Base-by-base conservation (phyloP, 2,329 filamentous ascomycete genomes). In the Xylaria sp. region DNA sequence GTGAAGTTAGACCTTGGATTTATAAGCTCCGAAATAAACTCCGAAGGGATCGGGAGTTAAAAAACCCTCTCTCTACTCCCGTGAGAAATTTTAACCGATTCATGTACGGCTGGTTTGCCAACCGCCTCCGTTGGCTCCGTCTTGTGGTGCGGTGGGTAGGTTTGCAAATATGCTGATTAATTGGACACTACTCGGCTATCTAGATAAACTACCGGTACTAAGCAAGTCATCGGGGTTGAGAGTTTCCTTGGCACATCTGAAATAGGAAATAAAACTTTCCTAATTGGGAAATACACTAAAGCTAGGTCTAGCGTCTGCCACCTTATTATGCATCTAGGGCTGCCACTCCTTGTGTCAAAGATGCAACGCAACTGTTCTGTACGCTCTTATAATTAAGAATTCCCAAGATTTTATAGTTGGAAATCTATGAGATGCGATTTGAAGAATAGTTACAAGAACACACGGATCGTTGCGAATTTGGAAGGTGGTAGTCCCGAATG, bases 101-200 rank as follows among this genome's bases (percentile, higher is more conserved):
- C 6, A 17, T 28, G 23, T 49, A 28, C 6, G 23, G 46, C 20
- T 5, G 46, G 23, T 49, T 26, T 2, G 6, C 13, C 13, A 15
- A 53, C 49, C 26, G 13, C 49, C 15, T 51, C 48, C 15, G 26
- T 31, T 31, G 26, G 26, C 26, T 26, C 48, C 6, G 48, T 53
- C 2, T 10, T 53, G 26, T n/a, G 6, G 11, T 7, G 15, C 26
- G 48, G 26, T 31, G 49, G 23, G 49, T 51, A 28, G 10, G 15
- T 28, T 51, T 51, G 26, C 46, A 15, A n/a, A 33, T 53, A 33
- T 38, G 51, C 51, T 56, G 51, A 56, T 56, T 56, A 53, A 56
- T 56, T 36, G 33, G 17, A 26, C 49, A 5, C 13, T 20, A 3
- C 10, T 53, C 23, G n/a, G 51, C 51, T 54, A 36, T 11, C 51